Evolutionary conservation across 352 stramenopile species (phyloP), one percentile per base, ranked within the genome.

Genomic region (Plasmopara muralis): DNA sequence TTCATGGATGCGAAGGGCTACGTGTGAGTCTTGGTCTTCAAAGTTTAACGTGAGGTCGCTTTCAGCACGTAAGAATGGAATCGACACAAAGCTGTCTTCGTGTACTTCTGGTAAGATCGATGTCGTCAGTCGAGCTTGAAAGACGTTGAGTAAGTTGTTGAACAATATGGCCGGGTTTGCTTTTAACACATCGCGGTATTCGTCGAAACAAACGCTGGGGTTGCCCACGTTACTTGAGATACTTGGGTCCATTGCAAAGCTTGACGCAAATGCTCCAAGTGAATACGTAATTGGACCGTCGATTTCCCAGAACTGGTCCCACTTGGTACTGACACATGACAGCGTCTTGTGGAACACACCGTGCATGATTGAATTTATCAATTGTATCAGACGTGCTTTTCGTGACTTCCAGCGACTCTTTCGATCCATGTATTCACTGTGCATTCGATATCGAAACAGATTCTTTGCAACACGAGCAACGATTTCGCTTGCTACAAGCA

Each of bases 291-390:
- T 73, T 0, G 70, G 76, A 1, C 72, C 77, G 39, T 91, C 74
- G 0, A 89, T 68, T 13, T 74, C 57, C 83, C 83, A 93, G 34
- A 93, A 93, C 47, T 91, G 80, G 18, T 78, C 68, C 7, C 68
- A 84, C 53, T 77, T 59, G 50, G 48, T 44, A 51, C 77, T 58
- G 29, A 44, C 9, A 54, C 63, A 73, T 6, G 42, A 40, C 0
- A 76, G 63, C 33, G 75, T 73, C n/a, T 70, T 62, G 45, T 81
- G 72, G 50, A 81, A 81, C 8, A 84, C 41, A 0, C 80, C 80
- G 30, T 73, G 62, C 62, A 90, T 85, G 40, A 90, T 85, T 0
- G 74, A 79, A 40, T 79, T 66, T 9, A 90, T 77, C 15, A 87
- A 85, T 31, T 74, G 57, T 47, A 88, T 84, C 29, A 83, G 25